Evolutionary conservation across 1,284 basidiomycete genomes (phyloP).

Genomic region (Pterulicium gracile): DNA sequence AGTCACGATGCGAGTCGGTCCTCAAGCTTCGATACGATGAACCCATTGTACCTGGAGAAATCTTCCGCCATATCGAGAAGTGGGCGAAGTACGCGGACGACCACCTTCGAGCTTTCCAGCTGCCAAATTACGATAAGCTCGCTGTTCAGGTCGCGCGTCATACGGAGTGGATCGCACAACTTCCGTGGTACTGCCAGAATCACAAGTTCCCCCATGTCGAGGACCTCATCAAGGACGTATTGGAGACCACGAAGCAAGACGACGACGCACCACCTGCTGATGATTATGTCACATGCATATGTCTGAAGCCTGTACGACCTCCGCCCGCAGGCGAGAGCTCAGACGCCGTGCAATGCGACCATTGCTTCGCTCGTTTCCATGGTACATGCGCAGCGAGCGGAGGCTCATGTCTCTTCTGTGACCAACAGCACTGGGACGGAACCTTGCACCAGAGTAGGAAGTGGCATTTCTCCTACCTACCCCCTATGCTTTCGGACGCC

Average conservation of each 20-base stretch:
- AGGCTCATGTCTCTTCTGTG: conserved; percentile 82
- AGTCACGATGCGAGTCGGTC: conserved; percentile 63
- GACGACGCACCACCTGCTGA: conserved; percentile 67
- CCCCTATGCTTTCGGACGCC: conserved; percentile 52
- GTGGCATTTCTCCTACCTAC: conserved; percentile 72
- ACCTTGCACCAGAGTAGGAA: conserved; percentile 67
- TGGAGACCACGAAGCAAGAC: conserved; percentile 58
- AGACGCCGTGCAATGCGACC: conserved; percentile 79
- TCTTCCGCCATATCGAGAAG: conserved; percentile 56
- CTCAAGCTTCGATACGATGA: conserved; percentile 46
- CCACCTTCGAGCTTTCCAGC: conserved; percentile 58
- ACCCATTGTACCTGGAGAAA: conserved; percentile 47
- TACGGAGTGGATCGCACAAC: conserved; percentile 54
- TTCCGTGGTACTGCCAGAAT: conserved; percentile 68
- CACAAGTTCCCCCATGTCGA: conserved; percentile 52
- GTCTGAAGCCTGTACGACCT: conserved; percentile 59
- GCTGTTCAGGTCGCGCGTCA: conserved; percentile 55
- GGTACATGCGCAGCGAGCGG: conserved; percentile 73
- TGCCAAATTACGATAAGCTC: conserved; percentile 63
- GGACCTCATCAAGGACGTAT: conserved; percentile 55
- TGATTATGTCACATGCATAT: conserved; percentile 77
- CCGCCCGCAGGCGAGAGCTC: conserved; percentile 61
- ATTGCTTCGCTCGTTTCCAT: conserved; percentile 75
- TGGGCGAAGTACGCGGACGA: conserved; percentile 64
- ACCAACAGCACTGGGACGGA: conserved; percentile 81